Percentiles rank a stretch among this genome's conserved stretches.
phyloP scores from a whole-genome alignment of 768 basidiomycete species.

The Obba rivulosa region DNA sequence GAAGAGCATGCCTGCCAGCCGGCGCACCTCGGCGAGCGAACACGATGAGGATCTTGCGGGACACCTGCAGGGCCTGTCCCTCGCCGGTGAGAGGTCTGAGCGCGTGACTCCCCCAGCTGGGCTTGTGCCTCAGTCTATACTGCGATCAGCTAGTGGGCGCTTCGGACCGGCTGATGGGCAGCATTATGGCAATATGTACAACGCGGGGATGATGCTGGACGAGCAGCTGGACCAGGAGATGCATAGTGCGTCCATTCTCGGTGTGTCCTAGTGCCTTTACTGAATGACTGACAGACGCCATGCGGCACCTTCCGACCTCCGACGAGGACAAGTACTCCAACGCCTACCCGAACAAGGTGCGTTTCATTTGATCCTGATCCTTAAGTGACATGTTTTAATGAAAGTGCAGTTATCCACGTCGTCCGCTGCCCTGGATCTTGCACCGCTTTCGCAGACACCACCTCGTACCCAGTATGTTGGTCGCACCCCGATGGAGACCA shows the following conservation, averaged over 20 bases:
- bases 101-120: slow-evolving; percentile 13
- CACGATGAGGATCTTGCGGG: slow-evolving; percentile 79
- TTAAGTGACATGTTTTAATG: slow-evolving; percentile 1
- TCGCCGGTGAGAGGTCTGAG: slow-evolving; percentile 59
- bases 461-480: slow-evolving; percentile 54
- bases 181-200: slow-evolving; percentile 60
- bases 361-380: slow-evolving; percentile 9
- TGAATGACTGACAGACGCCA: slow-evolving; percentile 55
- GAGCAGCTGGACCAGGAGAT: slow-evolving; percentile 93
- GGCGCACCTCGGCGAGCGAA: slow-evolving; percentile 83
- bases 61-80: slow-evolving; percentile 67
- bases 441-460: slow-evolving; percentile 80
- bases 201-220: slow-evolving; percentile 87
- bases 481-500: slow-evolving; percentile 45
- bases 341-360: slow-evolving; percentile 61
- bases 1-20: slow-evolving; percentile 90
- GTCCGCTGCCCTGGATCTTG: slow-evolving; percentile 90
- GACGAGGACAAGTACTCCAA: slow-evolving; percentile 83
- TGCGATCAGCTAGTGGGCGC: slow-evolving; percentile 46
- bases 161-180: slow-evolving; percentile 56
- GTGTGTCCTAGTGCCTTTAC: slow-evolving; percentile 10
- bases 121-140: slow-evolving; percentile 36
- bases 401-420: slow-evolving; percentile 65
- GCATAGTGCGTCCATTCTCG: slow-evolving; percentile 59
- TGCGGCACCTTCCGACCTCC: slow-evolving; percentile 80